Base-by-base conservation (phyloP, 768 basidiomycete species). In the Gloeophyllum trabeum region DNA sequence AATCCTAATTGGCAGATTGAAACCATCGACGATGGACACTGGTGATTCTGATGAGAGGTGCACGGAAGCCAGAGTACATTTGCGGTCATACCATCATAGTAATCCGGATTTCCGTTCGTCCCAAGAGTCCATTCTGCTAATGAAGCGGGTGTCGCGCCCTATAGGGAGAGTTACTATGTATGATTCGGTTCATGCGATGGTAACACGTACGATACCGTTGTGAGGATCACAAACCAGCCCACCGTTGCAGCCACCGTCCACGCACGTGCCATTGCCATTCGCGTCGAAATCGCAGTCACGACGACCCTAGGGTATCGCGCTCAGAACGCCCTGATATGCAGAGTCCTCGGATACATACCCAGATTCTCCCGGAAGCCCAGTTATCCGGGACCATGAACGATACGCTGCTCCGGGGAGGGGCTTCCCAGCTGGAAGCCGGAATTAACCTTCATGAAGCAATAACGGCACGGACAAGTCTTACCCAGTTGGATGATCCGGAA, bases 161-260 rank as follows among this genome's bases (percentile, higher is more conserved):
- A 21, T 12, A 16, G 25, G 19, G 16, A 58, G 46, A 48, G 41
- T 6, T 54, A 46, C 45, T 64, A 58, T 40, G 63, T 66, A 16
- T 28, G 6, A 20, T 36, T 25, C 39, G 24, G 42, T 5, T 24
- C 12, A 3, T 44, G 21, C 25, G 3, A 23, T 4, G 13, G 16
- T 20, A 28, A 12, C 26, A 24, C 25, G 14, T 20, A 16, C 4
- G 7, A 18, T 16, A 4, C 66, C 66, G 13, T 54, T 59, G 46
- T 49, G 42, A 7, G 55, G 46, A 46, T 64, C 73, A 47, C 81
- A 83, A 6, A 63, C 51, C 6, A 84, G 60, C 25, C 81, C 81
- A 13, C 81, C 81, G 44, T 76, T 79, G 53, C 81, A 84, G 39
- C 78, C 79, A 30, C 81, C 81, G 43, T 68, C 66, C n/a, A 75